phyloP scores from a whole-genome alignment of 306 rosid species.

The Delonix regia region DNA sequence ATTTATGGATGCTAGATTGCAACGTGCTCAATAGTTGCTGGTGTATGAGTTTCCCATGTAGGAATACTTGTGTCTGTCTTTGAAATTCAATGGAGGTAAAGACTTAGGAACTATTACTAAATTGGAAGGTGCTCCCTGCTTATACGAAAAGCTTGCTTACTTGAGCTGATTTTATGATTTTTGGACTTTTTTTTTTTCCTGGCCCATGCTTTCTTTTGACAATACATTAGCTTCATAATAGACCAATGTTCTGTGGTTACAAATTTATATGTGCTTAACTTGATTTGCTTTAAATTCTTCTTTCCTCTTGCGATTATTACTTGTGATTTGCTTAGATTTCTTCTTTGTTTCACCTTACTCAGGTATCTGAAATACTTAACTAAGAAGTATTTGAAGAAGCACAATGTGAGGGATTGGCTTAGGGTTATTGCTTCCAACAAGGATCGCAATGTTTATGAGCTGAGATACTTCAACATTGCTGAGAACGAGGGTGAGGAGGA shows the following conservation, averaged over 20 bases:
- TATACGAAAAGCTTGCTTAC: background rate
- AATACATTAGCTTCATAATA: background rate
- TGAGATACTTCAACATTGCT: conserved; percentile 76
- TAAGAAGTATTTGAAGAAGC: conserved; percentile 79
- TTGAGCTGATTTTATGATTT: background rate
- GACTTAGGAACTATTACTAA: background rate
- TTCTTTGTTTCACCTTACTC: background rate
- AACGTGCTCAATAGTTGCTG: background rate
- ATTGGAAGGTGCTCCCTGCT: background rate
- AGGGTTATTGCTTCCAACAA: conserved; percentile 74
- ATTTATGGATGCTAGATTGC: background rate
- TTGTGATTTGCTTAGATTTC: background rate
- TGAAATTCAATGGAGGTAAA: background rate
- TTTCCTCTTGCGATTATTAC: background rate
- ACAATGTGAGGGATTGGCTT: conserved; percentile 82
- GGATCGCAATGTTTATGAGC: conserved; percentile 65
- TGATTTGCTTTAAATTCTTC: background rate
- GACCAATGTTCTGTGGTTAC: background rate
- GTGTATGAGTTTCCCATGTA: background rate
- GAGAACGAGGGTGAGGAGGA: conserved; percentile 80
- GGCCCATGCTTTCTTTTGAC: background rate
- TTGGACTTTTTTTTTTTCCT: background rate
- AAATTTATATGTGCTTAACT: background rate
- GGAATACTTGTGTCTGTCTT: too few species aligned
- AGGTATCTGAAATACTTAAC: conserved; percentile 70